Evolutionary conservation across 78 protist genomes (phyloP), one percentile per base, ranked within the genome.

Genomic region (Dictyostelium firmibasis): DNA sequence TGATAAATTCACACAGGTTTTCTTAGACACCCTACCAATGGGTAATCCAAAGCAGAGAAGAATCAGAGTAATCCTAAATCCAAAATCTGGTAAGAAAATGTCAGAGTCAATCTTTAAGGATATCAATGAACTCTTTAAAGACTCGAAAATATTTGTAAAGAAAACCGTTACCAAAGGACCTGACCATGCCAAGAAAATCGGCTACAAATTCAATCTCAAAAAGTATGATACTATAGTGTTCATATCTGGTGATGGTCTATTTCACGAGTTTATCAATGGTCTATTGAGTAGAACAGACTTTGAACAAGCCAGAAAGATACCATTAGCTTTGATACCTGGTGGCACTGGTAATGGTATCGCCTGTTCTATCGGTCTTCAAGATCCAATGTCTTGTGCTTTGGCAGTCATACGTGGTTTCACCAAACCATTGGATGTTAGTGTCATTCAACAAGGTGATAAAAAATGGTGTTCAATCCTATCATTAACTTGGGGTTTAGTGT

Each of bases 341-440:
- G 94, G 94, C 29, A 89, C 94, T 25, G 94, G 94, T 9, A 89
- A 89, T 69, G 94, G 94, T 29, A 75, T 89, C n/a, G 94, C 94
- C 0, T 89, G 94, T 36, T 89, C 94, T 1, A 44, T 89, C 0
- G 94, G 94, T 2, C 36, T 89, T 25, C 70, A 53, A 43, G 94
- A 89, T 47, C 84, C 94, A 11, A 89, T 89, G 87, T 64, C 94
- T 6, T 50, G 70, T 8, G 94, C 94, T 4, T 69, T 89, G 31
- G 94, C 94, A 6, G 13, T 83, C 0, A 75, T 89, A 4, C 13
- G 94, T 11, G 96, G 96, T 25, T 79, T 35, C 76, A 41, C 85
- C 1, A 50, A 83, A 64, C 93, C 96, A 57, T 33, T 94, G 62
- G 96, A 94, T 60, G 70, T 94, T 14, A 41, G 64, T 47, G 50